A percentile compares a stretch with the other conserved stretches of the same genome.
phyloP scores from a whole-genome alignment of 179 eudicot genomes.

The Nepenthes alata region DNA sequence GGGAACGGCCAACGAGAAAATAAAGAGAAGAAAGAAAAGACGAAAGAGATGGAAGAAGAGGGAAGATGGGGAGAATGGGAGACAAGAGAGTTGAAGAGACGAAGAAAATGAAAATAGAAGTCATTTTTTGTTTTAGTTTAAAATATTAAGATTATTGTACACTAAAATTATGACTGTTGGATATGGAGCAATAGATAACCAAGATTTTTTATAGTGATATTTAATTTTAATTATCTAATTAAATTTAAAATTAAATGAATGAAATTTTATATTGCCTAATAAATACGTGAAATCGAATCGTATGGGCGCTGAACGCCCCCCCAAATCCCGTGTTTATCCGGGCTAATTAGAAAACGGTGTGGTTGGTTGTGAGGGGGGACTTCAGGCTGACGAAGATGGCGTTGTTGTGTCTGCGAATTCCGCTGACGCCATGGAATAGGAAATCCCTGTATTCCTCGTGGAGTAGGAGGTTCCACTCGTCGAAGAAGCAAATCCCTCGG shows the following conservation, averaged over 20 bases:
- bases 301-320: no score
- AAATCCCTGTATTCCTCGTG: neutral
- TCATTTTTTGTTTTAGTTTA: neutral
- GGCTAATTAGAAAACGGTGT: neutral
- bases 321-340: neutral
- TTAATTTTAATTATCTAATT: no score
- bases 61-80: neutral
- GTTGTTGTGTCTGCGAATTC: conserved; percentile 4
- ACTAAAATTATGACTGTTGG: no score
- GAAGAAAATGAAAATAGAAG: no score
- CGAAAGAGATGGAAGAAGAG: no score
- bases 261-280: no score
- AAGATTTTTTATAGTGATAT: no score
- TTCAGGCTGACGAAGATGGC: conserved; percentile 1
- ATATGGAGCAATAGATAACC: no score
- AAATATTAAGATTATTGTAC: no score
- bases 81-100: neutral
- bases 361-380: neutral
- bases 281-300: no score
- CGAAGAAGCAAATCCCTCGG: neutral
- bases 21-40: no score
- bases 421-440: conserved; percentile 3
- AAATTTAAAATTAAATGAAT: no score
- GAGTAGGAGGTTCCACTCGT: neutral
- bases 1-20: neutral